These are phyloP conservation scores for Gossypium anomalum DNA, from an alignment of 345 rosid genomes.

Conservation along the genomic window DNA sequence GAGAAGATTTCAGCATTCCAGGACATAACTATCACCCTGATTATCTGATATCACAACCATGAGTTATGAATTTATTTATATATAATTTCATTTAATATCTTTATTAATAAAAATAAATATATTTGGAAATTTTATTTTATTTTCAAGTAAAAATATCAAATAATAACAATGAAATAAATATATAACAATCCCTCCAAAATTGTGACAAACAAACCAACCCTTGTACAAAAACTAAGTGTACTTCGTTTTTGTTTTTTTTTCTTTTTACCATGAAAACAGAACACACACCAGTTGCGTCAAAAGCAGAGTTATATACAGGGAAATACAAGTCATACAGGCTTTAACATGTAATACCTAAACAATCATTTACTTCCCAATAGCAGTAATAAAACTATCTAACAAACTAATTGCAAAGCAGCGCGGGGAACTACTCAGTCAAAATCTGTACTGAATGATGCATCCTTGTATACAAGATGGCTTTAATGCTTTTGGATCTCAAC, in stretches of 20 bases:
- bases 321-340: constrained; percentile 22
- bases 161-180: too few relatives aligned
- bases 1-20: too few relatives aligned
- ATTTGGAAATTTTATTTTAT: too few relatives aligned
- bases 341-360: constrained; percentile 10
- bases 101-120: too few relatives aligned
- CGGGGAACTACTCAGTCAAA: constrained; percentile 32
- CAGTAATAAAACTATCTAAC: constrained; percentile 11
- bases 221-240: too few relatives aligned
- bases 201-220: too few relatives aligned
- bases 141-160: too few relatives aligned
- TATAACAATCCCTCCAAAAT: too few relatives aligned
- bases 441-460: constrained; percentile 30
- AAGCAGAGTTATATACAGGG: constrained; percentile 32
- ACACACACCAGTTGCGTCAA: not conserved
- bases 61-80: too few relatives aligned
- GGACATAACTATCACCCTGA: too few relatives aligned
- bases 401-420: constrained; percentile 8
- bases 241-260: not conserved
- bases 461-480: constrained; percentile 17
- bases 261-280: not conserved
- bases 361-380: constrained; percentile 8
- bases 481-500: constrained; percentile 26
- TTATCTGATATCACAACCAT: too few relatives aligned
- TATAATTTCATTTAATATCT: too few relatives aligned